Evolutionary conservation across 768 basidiomycete genomes (phyloP).

Genomic region (Tremella fuciformis): DNA sequence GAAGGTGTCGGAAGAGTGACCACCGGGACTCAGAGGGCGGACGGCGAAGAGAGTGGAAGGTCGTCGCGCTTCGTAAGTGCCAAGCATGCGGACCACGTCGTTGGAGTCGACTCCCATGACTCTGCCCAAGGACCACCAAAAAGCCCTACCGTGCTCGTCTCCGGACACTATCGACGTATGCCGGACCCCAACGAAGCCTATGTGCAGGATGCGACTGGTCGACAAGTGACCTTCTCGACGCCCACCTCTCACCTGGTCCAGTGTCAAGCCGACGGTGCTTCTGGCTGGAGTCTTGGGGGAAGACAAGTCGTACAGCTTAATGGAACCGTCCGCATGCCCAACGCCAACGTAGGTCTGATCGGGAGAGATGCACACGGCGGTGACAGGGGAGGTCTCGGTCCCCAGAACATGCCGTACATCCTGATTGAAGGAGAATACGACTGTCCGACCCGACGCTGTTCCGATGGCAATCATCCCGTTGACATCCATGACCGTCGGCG

Average conservation of each 20-base stretch:
- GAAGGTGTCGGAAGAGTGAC: constrained; percentile 75
- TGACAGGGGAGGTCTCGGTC: constrained; percentile 59
- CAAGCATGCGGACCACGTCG: constrained; percentile 88
- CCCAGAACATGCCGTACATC: constrained; percentile 76
- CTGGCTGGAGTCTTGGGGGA: constrained; percentile 63
- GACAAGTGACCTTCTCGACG: constrained; percentile 75
- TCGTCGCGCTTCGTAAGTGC: constrained; percentile 64
- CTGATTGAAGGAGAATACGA: constrained; percentile 89
- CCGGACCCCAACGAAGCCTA: constrained; percentile 79
- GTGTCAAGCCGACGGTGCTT: constrained; percentile 58
- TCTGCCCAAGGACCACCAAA: constrained; percentile 91
- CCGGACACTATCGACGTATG: constrained; percentile 90
- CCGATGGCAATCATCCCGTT: constrained; percentile 89
- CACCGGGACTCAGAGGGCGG: constrained; percentile 76
- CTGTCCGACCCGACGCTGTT: constrained; percentile 70
- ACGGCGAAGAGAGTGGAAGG: constrained; percentile 69
- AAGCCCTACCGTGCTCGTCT: constrained; percentile 85
- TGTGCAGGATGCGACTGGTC: constrained; percentile 72
- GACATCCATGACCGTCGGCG: constrained; percentile 75
- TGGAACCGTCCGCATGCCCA: constrained; percentile 78
- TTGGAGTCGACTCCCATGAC: constrained; percentile 92
- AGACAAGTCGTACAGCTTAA: constrained; percentile 79
- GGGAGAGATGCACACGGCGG: constrained; percentile 72
- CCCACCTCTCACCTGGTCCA: constrained; percentile 59
- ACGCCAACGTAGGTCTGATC: constrained; percentile 91